These are phyloP conservation scores for Phallus indusiatus DNA, from an alignment of 768 basidiomycete species.

Conservation along the genomic window DNA sequence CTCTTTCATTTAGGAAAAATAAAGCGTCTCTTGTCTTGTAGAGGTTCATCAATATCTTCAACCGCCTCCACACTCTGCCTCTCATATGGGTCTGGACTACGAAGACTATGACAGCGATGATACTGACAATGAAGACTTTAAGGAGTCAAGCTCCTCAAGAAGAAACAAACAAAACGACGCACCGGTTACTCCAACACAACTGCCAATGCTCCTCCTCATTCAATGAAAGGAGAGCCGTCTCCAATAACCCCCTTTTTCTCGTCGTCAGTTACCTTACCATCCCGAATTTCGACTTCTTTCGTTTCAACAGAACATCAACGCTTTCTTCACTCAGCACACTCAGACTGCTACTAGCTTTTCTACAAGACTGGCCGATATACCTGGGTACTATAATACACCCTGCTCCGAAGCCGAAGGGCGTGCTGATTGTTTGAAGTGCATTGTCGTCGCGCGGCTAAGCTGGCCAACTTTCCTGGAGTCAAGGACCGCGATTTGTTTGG, in stretches of 20 bases:
- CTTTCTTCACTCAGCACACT: too few relatives aligned
- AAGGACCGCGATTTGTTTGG: conserved; percentile 69
- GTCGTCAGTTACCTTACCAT: conserved; percentile 63
- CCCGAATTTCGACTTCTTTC: conserved; percentile 53
- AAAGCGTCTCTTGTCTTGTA: conserved; percentile 57
- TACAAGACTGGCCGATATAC: too few relatives aligned
- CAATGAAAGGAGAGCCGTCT: too few relatives aligned
- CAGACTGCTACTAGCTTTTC: too few relatives aligned
- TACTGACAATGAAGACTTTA: background rate
- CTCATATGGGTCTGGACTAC: too few relatives aligned
- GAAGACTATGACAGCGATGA: background rate
- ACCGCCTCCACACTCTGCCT: too few relatives aligned
- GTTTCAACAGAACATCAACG: conserved; percentile 30
- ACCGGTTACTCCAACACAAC: too few relatives aligned
- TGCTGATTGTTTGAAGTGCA: conserved; percentile 49
- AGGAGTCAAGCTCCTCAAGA: background rate
- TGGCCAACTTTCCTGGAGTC: conserved; percentile 82
- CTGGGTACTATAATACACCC: background rate
- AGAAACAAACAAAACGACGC: background rate
- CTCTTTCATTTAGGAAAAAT: conserved; percentile 62
- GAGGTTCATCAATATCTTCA: conserved; percentile 46
- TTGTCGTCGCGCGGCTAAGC: conserved; percentile 68
- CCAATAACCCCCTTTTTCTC: conserved; percentile 48
- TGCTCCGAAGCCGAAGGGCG: conserved; percentile 3
- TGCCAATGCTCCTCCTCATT: too few relatives aligned